Conservation (phyloP, 257 asterid species). For the Nicotiana noctiflora region DNA sequence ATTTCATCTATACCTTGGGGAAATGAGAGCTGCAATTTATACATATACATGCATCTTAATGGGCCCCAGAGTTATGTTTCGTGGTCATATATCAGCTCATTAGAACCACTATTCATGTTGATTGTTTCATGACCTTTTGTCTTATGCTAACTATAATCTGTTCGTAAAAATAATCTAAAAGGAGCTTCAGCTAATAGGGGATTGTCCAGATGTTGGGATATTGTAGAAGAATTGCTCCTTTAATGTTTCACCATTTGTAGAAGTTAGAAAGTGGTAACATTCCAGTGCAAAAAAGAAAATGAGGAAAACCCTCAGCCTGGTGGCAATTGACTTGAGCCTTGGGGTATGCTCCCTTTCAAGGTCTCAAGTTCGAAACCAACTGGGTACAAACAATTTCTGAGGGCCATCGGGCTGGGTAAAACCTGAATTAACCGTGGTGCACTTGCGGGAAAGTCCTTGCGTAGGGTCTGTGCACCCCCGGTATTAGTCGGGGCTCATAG, state of each 20-base stretch:
- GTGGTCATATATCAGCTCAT: not conserved
- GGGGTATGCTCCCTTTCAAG: too few species aligned
- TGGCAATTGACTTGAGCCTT: too few species aligned
- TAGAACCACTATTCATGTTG: not conserved
- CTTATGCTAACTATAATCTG: slow-evolving; percentile 1
- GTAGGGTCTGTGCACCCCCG: too few species aligned
- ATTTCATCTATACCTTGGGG: not conserved
- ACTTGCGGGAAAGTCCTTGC: too few species aligned
- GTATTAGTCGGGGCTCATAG: too few species aligned
- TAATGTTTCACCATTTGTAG: not conserved
- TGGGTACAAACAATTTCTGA: too few species aligned
- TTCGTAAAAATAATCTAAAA: not conserved
- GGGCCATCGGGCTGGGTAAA: too few species aligned
- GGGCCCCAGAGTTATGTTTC: not conserved
- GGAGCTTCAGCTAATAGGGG: not conserved
- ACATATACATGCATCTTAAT: not conserved
- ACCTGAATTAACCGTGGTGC: too few species aligned
- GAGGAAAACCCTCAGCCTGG: too few species aligned
- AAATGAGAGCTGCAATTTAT: not conserved
- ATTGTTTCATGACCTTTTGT: not conserved
- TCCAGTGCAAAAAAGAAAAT: too few species aligned
- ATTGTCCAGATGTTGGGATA: not conserved
- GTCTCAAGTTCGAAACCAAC: too few species aligned
- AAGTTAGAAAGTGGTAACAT: not conserved
- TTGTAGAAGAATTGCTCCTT: not conserved